Percentiles rank a stretch among this genome's conserved stretches.
These are phyloP conservation scores for Lactarius pseudohatsudake DNA, from an alignment of 768 basidiomycete genomes.

Conservation along the genomic window DNA sequence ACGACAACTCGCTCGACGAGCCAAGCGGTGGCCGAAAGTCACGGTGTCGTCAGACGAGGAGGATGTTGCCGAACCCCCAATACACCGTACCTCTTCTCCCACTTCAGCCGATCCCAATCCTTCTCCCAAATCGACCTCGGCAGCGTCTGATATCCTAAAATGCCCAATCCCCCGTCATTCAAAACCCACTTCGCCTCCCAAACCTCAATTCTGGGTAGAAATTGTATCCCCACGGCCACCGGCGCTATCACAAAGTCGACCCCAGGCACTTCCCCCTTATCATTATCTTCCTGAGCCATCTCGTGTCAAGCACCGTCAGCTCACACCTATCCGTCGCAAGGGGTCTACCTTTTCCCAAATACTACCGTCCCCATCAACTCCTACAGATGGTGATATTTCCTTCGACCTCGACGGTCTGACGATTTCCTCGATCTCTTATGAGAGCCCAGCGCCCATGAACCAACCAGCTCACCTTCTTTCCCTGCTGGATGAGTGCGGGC, in stretches of 20 bases:
- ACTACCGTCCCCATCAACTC: slow-evolving; percentile 56
- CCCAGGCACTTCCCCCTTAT: background rate
- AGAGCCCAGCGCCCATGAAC: slow-evolving; percentile 27
- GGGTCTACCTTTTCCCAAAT: slow-evolving; percentile 41
- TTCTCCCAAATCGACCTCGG: background rate
- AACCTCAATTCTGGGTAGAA: slow-evolving; percentile 18
- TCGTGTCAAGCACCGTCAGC: slow-evolving; percentile 50
- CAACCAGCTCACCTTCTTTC: slow-evolving; percentile 58
- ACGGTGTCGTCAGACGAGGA: slow-evolving; percentile 52
- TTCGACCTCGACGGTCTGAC: slow-evolving; percentile 48
- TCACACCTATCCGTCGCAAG: slow-evolving; percentile 64
- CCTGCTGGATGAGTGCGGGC: slow-evolving; percentile 69
- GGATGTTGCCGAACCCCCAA: slow-evolving; percentile 31
- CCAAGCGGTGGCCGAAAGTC: slow-evolving; percentile 31
- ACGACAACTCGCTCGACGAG: slow-evolving; percentile 25
- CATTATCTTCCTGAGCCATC: slow-evolving; percentile 16
- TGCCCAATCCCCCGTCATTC: background rate
- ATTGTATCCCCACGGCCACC: slow-evolving; percentile 5
- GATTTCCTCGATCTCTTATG: slow-evolving; percentile 33
- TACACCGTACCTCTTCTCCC: background rate
- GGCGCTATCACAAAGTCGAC: slow-evolving; percentile 15
- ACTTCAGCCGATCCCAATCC: background rate
- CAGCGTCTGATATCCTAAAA: background rate
- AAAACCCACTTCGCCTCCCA: background rate
- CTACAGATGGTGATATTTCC: slow-evolving; percentile 49